These are phyloP conservation scores for Yarrowia porcina DNA, from an alignment of 805 yeast genomes.

Conservation along the genomic window DNA sequence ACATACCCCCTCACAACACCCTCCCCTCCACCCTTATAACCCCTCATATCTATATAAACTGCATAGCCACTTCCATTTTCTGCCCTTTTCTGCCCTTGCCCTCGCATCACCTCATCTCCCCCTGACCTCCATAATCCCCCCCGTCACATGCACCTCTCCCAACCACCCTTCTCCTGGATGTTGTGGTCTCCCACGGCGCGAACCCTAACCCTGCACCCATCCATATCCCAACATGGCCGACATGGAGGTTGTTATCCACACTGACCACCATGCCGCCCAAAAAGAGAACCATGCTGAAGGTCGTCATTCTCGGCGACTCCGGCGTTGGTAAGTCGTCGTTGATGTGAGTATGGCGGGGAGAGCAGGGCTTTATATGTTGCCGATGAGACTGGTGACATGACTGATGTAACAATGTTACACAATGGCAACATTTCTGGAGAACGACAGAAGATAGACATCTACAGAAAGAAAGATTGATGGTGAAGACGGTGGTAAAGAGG, in stretches of 20 bases:
- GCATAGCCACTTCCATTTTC: background rate
- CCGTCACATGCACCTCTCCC: conserved; percentile 8
- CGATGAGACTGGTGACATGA: too few relatives aligned
- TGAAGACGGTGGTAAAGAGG: too few relatives aligned
- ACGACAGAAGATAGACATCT: too few relatives aligned
- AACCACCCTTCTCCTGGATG: background rate
- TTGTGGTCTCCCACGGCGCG: conserved; percentile 2
- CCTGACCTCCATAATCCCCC: background rate
- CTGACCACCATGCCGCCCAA: conserved; percentile 27
- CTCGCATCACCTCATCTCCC: background rate
- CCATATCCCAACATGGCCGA: conserved; percentile 17
- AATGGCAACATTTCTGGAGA: background rate
- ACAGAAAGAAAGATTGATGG: too few relatives aligned
- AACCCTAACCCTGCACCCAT: conserved; percentile 11
- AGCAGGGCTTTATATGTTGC: too few relatives aligned
- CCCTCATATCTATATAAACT: background rate
- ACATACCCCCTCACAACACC: background rate
- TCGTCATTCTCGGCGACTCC: conserved; percentile 91
- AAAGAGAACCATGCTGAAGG: conserved; percentile 51
- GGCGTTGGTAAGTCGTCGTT: conserved; percentile 97
- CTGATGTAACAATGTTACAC: too few relatives aligned
- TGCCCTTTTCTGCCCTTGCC: background rate
- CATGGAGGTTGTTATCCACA: background rate
- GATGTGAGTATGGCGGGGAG: conserved; percentile 47
- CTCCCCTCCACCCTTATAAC: background rate